A percentile compares a stretch with the other conserved stretches of the same genome.
Conservation (phyloP, 129 eudicot species). For the Erigeron canadensis region DNA sequence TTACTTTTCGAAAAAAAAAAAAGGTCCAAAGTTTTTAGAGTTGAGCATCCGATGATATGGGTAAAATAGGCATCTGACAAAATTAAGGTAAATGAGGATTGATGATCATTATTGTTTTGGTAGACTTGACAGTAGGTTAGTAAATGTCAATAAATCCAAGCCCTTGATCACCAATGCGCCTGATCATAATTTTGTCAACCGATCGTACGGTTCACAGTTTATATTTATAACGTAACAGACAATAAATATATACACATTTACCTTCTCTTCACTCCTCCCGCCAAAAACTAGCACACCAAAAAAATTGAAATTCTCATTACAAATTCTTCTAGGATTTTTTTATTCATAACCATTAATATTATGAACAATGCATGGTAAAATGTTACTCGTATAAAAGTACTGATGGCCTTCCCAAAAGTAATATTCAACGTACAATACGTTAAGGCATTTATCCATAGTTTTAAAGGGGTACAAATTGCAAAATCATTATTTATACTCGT, state of each 20-base stretch:
- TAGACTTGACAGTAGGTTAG: slow-evolving; percentile 37
- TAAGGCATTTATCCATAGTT: too few relatives aligned
- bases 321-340: too few relatives aligned
- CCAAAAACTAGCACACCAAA: slow-evolving; percentile 25
- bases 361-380: not conserved
- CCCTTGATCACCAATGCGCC: slow-evolving; percentile 20
- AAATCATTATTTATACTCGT: too few relatives aligned
- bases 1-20: too few relatives aligned
- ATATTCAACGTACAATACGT: too few relatives aligned
- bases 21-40: too few relatives aligned
- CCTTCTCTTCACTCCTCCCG: slow-evolving; percentile 24
- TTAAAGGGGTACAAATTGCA: too few relatives aligned
- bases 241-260: slow-evolving; percentile 30
- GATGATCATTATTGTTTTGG: slow-evolving; percentile 22
- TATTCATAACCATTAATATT: too few relatives aligned
- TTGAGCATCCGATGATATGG: slow-evolving; percentile 32
- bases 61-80: slow-evolving; percentile 31
- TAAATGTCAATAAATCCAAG: slow-evolving; percentile 27
- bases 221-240: slow-evolving; percentile 28
- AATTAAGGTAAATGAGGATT: slow-evolving; percentile 29
- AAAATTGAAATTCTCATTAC: not conserved
- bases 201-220: slow-evolving; percentile 26
- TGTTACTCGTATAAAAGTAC: too few relatives aligned
- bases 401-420: too few relatives aligned
- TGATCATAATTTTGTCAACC: not conserved